Base-by-base conservation (phyloP, 75 land plant species). In the Ceratopteris richardii region DNA sequence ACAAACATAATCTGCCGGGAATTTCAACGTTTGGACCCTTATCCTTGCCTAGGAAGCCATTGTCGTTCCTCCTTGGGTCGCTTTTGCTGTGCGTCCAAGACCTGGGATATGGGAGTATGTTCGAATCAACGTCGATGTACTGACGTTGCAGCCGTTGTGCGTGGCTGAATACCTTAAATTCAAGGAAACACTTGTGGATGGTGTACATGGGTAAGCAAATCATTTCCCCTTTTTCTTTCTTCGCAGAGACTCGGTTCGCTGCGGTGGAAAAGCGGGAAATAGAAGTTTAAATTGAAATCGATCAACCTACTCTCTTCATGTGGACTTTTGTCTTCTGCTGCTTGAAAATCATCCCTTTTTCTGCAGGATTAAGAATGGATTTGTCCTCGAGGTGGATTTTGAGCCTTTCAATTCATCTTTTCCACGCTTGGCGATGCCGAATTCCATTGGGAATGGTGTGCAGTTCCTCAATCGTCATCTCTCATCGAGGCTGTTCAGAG, bases 391-490 rank as follows among this genome's bases (percentile, higher is more conserved):
- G 70, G 62, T 83, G 51, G 86, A 83, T 42, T 60, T 83, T 36
- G 84, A 73, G 51, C 86, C 86, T 7, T 83, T 83, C 68, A 77
- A 68, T 66, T 70, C 73, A 0, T 30, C 53, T 0, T 68, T 81
- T 58, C 86, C 86, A 22, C 60, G 75, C 37, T 69, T 79, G 33
- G 77, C 65, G 6, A 44, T 67, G 18, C 84, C 86, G 11, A 44
- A 63, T n/a, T 83, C 80, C 7, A 81, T 83, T 44, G 86, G 86
- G 1, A 81, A 77, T 69, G 86, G 86, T n/a, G n/a, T n/a, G n/a
- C n/a, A n/a, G n/a, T n/a, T n/a, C n/a, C n/a, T n/a, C n/a, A n/a
- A n/a, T n/a, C 71, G 97, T 30, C 97, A 92, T 54, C 77, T 92
- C 16, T 92, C 97, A 25, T 92, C 97, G 12, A 66, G 64, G 22